Conservation (phyloP, 2,329 filamentous ascomycete genomes). For the Onygenales sp. region DNA sequence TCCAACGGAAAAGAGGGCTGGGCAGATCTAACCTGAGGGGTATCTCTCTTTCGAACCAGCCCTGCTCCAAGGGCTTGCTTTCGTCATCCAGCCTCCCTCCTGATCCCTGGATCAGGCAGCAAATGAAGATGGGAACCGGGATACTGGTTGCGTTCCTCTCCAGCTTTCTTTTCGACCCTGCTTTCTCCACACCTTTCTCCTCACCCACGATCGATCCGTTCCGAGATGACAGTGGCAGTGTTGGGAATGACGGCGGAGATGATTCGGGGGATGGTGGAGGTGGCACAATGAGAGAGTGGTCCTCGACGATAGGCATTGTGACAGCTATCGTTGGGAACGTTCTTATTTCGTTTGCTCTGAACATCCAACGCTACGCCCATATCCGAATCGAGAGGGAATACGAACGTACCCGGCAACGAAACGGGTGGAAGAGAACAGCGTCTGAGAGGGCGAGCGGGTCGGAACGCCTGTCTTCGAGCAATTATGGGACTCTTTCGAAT, state of each 20-base stretch:
- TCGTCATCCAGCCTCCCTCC: neutral
- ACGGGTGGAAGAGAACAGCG: conserved; percentile 40
- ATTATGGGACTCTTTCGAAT: conserved; percentile 35
- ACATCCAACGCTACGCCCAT: conserved; percentile 93
- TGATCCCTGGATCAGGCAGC: neutral
- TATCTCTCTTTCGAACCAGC: neutral
- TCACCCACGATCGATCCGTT: conserved; percentile 1
- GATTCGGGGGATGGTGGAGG: neutral
- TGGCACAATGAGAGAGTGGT: conserved; percentile 30
- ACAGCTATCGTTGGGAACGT: conserved; percentile 90
- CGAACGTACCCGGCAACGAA: conserved; percentile 46
- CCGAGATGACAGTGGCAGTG: neutral
- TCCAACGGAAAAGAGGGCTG: neutral
- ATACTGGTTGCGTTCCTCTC: conserved; percentile 2
- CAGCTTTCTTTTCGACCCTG: conserved; percentile 4
- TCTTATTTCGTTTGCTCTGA: conserved; percentile 88
- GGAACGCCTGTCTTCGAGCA: conserved; percentile 11
- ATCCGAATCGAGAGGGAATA: conserved; percentile 68
- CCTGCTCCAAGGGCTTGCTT: neutral
- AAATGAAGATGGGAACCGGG: neutral
- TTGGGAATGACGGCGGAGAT: neutral
- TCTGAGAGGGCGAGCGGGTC: conserved; percentile 5
- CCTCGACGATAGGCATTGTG: conserved; percentile 85
- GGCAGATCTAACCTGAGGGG: neutral
- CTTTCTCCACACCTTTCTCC: conserved; percentile 1